Percentiles rank a stretch among this genome's conserved stretches.
These are phyloP conservation scores for Coprinopsis marcescibilis DNA, from an alignment of 768 basidiomycete genomes.

Conservation along the genomic window DNA sequence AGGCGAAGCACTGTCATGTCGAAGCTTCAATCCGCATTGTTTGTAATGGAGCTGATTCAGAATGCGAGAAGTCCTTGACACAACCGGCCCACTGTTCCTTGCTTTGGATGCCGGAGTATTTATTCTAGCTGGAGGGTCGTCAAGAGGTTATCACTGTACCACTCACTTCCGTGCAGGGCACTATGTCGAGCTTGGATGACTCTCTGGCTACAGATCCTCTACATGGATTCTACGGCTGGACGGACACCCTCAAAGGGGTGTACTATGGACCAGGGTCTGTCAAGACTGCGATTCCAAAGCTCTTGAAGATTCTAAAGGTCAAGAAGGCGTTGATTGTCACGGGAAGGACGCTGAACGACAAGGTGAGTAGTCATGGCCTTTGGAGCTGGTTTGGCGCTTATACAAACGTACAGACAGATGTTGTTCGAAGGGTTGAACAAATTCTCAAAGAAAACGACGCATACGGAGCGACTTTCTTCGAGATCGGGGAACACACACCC, in stretches of 20 bases:
- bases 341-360: constrained; percentile 59
- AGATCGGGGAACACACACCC: constrained; percentile 71
- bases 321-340: constrained; percentile 69
- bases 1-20: not conserved
- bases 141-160: not conserved
- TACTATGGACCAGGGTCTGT: constrained; percentile 70
- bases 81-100: not conserved
- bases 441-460: constrained; percentile 52
- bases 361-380: constrained; percentile 34
- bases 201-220: constrained; percentile 20
- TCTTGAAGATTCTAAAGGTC: constrained; percentile 47
- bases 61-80: not conserved
- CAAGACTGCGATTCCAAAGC: constrained; percentile 55
- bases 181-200: constrained; percentile 27
- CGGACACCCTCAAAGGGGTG: constrained; percentile 60
- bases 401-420: constrained; percentile 62
- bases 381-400: too few relatives aligned
- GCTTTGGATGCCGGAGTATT: not conserved
- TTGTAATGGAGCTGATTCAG: constrained; percentile 5
- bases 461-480: constrained; percentile 64
- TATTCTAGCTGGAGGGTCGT: constrained; percentile 4
- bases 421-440: constrained; percentile 48
- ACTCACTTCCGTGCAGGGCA: too few relatives aligned
- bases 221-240: constrained; percentile 61
- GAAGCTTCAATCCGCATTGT: not conserved